Conservation (phyloP, 192 early-diverging fungal species). For the Mortierella hygrophila region DNA sequence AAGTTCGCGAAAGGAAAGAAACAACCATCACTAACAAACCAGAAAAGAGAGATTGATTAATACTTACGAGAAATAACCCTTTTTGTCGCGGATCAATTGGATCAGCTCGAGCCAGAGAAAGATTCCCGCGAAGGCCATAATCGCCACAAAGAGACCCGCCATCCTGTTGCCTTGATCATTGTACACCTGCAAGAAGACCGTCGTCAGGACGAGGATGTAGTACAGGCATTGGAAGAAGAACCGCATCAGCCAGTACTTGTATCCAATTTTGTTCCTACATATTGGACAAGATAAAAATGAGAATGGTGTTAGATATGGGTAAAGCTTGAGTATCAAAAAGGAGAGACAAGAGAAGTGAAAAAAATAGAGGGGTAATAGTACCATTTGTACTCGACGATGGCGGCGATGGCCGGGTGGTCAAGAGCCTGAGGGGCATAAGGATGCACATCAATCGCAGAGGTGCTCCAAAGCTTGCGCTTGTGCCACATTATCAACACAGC, state of each 20-base stretch:
- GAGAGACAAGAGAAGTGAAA: not conserved
- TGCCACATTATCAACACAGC: conserved; percentile 2
- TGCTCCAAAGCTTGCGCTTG: not conserved
- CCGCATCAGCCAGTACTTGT: conserved; percentile 31
- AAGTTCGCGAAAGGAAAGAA: not conserved
- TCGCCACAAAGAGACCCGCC: conserved; percentile 17
- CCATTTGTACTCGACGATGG: conserved; percentile 42
- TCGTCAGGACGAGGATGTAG: conserved; percentile 15
- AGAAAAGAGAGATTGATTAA: not conserved
- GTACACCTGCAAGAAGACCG: conserved; percentile 32
- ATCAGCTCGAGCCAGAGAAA: conserved; percentile 40
- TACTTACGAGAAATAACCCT: not conserved
- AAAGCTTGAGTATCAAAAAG: not conserved
- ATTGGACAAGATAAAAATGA: not conserved
- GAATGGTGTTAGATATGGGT: not conserved
- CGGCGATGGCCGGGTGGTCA: conserved; percentile 30
- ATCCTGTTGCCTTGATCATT: not conserved
- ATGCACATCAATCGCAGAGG: conserved; percentile 11
- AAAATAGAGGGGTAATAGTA: not conserved
- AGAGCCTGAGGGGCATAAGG: conserved; percentile 11
- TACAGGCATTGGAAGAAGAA: conserved; percentile 21
- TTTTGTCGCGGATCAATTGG: not conserved
- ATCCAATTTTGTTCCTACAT: conserved; percentile 40
- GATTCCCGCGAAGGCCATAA: conserved; percentile 10
- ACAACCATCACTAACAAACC: not conserved